Conservation (phyloP, 257 asterid genomes). For the Solanum raphanifolium region DNA sequence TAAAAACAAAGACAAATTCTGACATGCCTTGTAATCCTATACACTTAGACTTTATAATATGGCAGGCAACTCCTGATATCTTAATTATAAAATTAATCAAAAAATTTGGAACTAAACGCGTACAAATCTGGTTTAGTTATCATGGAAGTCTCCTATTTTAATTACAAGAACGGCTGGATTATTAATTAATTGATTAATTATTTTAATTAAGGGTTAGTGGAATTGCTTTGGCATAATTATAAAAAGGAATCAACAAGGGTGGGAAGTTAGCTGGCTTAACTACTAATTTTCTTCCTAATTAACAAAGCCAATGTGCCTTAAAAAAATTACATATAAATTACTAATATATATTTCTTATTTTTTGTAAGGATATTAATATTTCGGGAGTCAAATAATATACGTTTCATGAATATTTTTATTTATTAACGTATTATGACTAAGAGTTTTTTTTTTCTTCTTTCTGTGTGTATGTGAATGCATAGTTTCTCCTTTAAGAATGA, state of each 20-base stretch:
- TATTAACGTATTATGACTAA: no score
- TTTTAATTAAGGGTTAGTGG: neutral
- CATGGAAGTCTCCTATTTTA: neutral
- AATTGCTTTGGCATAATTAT: neutral
- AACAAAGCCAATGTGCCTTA: neutral
- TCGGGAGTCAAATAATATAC: neutral
- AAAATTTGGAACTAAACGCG: constrained; percentile 2
- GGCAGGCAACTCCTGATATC: constrained; percentile 38
- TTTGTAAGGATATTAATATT: neutral
- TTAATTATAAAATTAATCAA: neutral
- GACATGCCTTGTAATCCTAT: constrained; percentile 20
- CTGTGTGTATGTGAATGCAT: no score
- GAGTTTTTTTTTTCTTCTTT: no score
- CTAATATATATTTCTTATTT: neutral
- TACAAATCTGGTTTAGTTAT: constrained; percentile 3
- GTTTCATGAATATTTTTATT: neutral
- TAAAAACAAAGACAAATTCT: constrained; percentile 30
- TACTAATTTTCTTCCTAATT: neutral
- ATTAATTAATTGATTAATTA: neutral
- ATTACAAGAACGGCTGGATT: constrained; percentile 1
- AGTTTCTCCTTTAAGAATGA: no score
- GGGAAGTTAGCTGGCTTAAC: constrained; percentile 2
- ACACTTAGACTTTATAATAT: neutral
- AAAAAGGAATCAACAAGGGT: neutral
- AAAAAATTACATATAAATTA: neutral